Evolutionary conservation across 768 basidiomycete species (phyloP), one percentile per base, ranked within the genome.

Genomic region (Porphyrellus cyaneotinctus): DNA sequence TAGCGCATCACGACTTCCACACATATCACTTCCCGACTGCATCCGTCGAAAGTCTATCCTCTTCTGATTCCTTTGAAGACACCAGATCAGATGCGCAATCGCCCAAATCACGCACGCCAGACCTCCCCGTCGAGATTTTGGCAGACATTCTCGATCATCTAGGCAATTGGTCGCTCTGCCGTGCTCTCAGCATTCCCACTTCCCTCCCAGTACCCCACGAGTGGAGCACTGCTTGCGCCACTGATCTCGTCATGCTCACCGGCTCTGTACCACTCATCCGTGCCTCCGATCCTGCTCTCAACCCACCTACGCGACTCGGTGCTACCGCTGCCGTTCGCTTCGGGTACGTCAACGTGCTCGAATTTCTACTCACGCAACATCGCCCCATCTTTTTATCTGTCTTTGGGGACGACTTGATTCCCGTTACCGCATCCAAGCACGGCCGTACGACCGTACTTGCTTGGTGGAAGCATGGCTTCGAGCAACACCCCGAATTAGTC

Each of bases 121-220:
- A 87, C 65, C 77, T 92, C 31, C 89, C 89, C 0, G 74, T 85
- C 49, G 90, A 92, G 66, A 78, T 92, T 36, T 68, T 91, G 24
- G 84, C 85, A 11, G 80, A 86, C 45, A 89, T 91, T 54, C 68
- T 91, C 69, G 87, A 91, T 52, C 80, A 86, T 58, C 67, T 90
- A 10, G 88, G 85, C 14, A 85, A 91, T 65, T 95, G 91, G 89
- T 87, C 92, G 60, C 82, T 95, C 10, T 75, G 85, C 13, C 85
- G 82, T 54, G 85, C 91, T 14, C 80, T 93, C 32, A 82, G 84
- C 18, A 73, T 92, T 1, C 87, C 84, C 12, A 88, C 88, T 6
- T 81, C 81, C 10, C 67, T 93, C 0, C 69, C 79, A 6, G 77
- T 74, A 24, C 89, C 90, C 11, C 68, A 74, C 6, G 83, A 85